Evolutionary conservation across 208 protist genomes (phyloP).

Genomic region (Crithidia bombi): DNA sequence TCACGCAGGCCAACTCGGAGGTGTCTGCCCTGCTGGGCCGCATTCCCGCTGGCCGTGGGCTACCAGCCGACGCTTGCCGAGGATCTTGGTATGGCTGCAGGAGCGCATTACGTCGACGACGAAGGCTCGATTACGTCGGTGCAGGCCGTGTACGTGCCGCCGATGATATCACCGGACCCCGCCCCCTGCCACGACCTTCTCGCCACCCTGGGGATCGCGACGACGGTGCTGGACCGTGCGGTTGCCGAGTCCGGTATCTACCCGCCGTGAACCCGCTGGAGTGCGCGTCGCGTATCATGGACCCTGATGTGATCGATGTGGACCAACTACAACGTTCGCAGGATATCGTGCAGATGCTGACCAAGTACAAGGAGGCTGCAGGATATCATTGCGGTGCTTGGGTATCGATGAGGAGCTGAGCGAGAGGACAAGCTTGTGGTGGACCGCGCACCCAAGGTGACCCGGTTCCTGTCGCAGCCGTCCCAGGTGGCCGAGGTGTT

Average conservation of each 20-base stretch:
- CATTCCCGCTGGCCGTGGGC: constrained; percentile 98
- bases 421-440: constrained; percentile 98
- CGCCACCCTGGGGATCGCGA: constrained; percentile 98
- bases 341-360: constrained; percentile 96
- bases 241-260: constrained; percentile 98
- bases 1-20: constrained; percentile 98
- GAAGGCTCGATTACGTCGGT: constrained; percentile 97
- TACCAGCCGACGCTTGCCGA: constrained; percentile 99
- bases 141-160: constrained; percentile 99
- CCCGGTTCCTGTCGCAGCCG: constrained; percentile 97
- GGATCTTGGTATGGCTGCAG: constrained; percentile 98
- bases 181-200: constrained; percentile 99
- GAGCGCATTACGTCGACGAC: constrained; percentile 98
- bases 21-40: constrained; percentile 98
- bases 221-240: constrained; percentile 97
- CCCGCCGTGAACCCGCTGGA: constrained; percentile 98
- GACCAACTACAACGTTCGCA: constrained; percentile 98
- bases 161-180: constrained; percentile 99
- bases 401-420: constrained; percentile 99
- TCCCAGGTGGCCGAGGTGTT: constrained; percentile 98
- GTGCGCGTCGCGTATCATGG: constrained; percentile 97
- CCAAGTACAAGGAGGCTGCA: constrained; percentile 98
- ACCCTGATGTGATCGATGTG: constrained; percentile 95
- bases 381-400: constrained; percentile 99
- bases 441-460: constrained; percentile 92